Conservation (phyloP, 2,329 filamentous ascomycete genomes). For the Hypoxylon sp. region DNA sequence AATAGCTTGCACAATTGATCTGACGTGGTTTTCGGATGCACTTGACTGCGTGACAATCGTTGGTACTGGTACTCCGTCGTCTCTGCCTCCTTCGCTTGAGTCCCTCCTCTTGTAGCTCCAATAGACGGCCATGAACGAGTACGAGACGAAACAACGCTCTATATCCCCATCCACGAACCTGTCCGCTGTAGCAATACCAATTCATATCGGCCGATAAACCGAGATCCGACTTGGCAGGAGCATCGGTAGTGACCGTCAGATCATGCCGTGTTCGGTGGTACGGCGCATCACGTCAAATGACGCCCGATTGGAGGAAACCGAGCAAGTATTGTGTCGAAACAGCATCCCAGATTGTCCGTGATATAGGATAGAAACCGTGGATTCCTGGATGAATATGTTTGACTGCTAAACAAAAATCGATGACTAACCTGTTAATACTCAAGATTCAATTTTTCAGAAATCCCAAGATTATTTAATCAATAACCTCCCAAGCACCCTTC, state of each 20-base stretch:
- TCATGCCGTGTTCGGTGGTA: constrained; percentile 33
- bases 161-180: neutral
- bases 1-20: neutral
- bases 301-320: constrained; percentile 21
- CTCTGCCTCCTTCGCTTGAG: neutral
- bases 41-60: constrained; percentile 1
- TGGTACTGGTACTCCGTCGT: neutral
- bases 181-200: neutral
- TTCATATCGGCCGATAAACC: neutral
- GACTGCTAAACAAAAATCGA: constrained; percentile 5
- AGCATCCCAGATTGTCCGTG: neutral
- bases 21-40: neutral
- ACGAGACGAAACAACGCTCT: neutral
- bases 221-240: constrained; percentile 13
- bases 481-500: constrained; percentile 19
- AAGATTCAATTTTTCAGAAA: constrained; percentile 42
- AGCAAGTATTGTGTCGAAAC: neutral
- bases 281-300: constrained; percentile 25
- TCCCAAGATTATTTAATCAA: constrained; percentile 33
- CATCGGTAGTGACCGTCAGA: constrained; percentile 13
- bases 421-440: constrained; percentile 42
- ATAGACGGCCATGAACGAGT: neutral
- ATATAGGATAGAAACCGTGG: constrained; percentile 1
- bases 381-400: constrained; percentile 2
- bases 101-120: neutral